Conservation (phyloP, 139 green algal genomes). For the Choricystis sp. region DNA sequence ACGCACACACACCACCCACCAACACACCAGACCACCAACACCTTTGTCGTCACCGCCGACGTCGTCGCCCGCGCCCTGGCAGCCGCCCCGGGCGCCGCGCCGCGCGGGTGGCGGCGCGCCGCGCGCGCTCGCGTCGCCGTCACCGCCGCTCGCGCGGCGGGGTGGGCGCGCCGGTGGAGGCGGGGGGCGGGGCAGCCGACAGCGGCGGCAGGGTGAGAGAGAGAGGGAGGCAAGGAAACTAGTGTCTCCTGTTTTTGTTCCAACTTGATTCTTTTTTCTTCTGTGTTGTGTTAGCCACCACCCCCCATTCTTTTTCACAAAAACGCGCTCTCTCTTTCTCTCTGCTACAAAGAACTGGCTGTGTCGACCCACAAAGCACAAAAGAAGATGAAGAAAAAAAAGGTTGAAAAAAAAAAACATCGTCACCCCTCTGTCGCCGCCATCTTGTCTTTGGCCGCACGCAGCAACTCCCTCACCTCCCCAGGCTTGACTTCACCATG, state of each 20-base stretch:
- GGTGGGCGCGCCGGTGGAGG: neutral
- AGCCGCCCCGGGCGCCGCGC: slow-evolving; percentile 1
- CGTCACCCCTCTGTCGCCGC: neutral
- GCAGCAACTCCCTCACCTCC: slow-evolving; percentile 31
- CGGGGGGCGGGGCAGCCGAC: too few species aligned
- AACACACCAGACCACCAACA: slow-evolving; percentile 47
- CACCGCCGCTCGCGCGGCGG: too few species aligned
- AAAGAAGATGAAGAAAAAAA: too few species aligned
- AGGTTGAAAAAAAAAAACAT: too few species aligned
- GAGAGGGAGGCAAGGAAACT: too few species aligned
- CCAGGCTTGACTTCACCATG: slow-evolving; percentile 66
- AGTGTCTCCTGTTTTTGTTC: neutral
- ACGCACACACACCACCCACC: neutral
- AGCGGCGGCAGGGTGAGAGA: too few species aligned
- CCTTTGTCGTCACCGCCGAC: slow-evolving; percentile 65
- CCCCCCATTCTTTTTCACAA: neutral
- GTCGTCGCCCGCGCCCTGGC: slow-evolving; percentile 57
- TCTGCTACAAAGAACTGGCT: too few species aligned
- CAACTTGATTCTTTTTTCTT: neutral
- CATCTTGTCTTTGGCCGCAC: slow-evolving; percentile 13
- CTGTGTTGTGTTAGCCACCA: neutral
- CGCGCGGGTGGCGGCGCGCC: too few species aligned
- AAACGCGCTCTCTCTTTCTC: neutral
- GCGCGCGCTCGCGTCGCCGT: neutral
- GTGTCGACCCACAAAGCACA: too few species aligned